Base-by-base conservation (phyloP, 1,284 basidiomycete species). In the Sporisorium scitamineum region DNA sequence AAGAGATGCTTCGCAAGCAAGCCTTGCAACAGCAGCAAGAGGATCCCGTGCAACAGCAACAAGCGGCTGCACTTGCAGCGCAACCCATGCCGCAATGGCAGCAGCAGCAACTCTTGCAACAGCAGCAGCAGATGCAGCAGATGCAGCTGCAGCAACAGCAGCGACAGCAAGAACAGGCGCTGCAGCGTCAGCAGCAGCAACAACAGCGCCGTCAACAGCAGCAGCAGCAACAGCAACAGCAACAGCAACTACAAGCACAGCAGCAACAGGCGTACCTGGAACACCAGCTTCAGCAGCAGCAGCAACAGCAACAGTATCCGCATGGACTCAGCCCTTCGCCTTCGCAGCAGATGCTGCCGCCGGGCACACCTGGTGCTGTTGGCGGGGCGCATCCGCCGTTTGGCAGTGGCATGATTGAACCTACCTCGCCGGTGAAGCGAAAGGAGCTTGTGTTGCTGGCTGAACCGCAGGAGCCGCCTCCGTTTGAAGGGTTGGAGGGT, bases 31-130 rank as follows among this genome's bases (percentile, higher is more conserved):
- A 69, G 18, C 68, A 71, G 39, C 54, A 54, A 11, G 65, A 74
- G 20, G 57, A 67, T 10, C 47, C 61, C 20, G 22, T 57, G 39
- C 61, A 62, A 27, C 69, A 71, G 55, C 63, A 72, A 24, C 61
- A 68, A 20, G 53, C 51, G 10, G 67, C 68, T 2, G 66, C 69
- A 9, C 37, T 71, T 4, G 69, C 61, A 11, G 39, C 57, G 14
- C 53, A 53, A 27, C 58, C 61, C n/a, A 27, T 64, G 11, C 59
- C 68, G 13, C 73, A 76, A 48, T 68, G 68, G 73, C 57, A 71
- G 29, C 68, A 70, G 24, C 60, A 67, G 31, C 73, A 76, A 41
- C 31, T 72, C 3, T 20, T 67, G 24, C 67, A 75, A 44, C 67
- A 75, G 29, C 72, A 75, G 37, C 67, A 69, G 32, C 45, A 61